Evolutionary conservation across 176 grass and related monocot species (phyloP).

Genomic region (Lolium rigidum): DNA sequence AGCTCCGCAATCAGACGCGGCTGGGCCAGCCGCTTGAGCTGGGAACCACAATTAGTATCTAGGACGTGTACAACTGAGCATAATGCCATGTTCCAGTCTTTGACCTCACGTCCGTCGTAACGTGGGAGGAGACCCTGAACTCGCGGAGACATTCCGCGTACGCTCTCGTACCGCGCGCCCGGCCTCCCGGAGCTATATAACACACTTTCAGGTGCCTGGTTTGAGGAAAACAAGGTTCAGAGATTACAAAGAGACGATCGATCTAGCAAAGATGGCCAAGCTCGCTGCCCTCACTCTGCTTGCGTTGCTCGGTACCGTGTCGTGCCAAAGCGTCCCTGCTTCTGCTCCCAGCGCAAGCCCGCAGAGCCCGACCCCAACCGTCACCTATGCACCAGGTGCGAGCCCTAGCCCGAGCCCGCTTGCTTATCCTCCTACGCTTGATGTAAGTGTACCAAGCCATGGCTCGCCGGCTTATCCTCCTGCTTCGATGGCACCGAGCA

Average conservation of each 20-base stretch:
- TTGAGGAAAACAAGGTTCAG: neutral
- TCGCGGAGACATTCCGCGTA: neutral
- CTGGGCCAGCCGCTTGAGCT: neutral
- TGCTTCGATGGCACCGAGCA: too few species aligned
- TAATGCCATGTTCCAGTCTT: slow-evolving; percentile 4
- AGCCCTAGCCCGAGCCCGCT: neutral
- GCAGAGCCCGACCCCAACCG: neutral
- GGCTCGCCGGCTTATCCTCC: too few species aligned
- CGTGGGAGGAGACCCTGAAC: neutral
- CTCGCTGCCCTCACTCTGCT: slow-evolving; percentile 24
- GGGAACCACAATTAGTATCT: neutral
- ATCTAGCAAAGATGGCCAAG: slow-evolving; percentile 23
- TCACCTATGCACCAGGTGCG: neutral
- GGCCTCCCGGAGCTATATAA: neutral
- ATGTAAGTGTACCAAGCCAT: neutral
- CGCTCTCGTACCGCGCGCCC: neutral
- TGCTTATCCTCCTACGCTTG: neutral
- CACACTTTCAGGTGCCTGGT: neutral
- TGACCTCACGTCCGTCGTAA: neutral
- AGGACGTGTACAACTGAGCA: neutral
- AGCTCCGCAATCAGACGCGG: neutral
- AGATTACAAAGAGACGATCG: neutral
- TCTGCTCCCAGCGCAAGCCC: neutral
- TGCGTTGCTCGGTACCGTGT: slow-evolving; percentile 13
- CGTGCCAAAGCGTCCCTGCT: slow-evolving; percentile 16